Conservation (phyloP, 2,329 filamentous ascomycete genomes). For the Mycosphaerella arachidis region DNA sequence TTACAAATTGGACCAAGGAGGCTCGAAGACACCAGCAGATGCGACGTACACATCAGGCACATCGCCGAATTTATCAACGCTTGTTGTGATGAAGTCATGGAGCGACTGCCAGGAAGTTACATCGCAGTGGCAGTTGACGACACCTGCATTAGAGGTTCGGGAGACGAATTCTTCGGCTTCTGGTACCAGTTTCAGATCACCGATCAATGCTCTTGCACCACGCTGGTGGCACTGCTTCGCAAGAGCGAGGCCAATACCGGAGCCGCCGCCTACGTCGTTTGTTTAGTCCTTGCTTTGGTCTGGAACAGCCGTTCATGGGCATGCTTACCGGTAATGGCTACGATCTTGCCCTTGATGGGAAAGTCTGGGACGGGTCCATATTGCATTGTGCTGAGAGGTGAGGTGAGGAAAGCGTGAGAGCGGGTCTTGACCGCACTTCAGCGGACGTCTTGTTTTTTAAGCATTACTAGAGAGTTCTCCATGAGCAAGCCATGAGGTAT, state of each 20-base stretch:
- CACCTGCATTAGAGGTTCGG: neutral
- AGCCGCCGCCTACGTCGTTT: constrained; percentile 5
- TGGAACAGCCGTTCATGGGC: neutral
- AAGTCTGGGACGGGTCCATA: constrained; percentile 22
- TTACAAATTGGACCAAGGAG: constrained; percentile 18
- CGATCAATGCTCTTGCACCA: constrained; percentile 19
- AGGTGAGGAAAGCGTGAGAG: neutral
- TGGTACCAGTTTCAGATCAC: constrained; percentile 19
- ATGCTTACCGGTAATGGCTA: constrained; percentile 13
- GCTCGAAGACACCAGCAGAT: constrained; percentile 15
- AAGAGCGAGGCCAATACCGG: constrained; percentile 20
- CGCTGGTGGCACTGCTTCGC: constrained; percentile 15
- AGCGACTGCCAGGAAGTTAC: constrained; percentile 20
- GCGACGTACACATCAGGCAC: constrained; percentile 22
- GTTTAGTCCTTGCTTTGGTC: neutral
- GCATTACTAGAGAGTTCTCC: neutral
- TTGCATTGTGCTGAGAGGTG: constrained; percentile 11
- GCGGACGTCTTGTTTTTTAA: neutral
- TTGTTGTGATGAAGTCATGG: constrained; percentile 18
- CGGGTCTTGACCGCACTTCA: neutral
- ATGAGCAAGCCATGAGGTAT: neutral
- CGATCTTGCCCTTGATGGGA: constrained; percentile 19
- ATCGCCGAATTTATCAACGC: constrained; percentile 16
- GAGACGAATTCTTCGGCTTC: constrained; percentile 16
- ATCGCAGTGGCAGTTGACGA: constrained; percentile 17